Evolutionary conservation across 1,139 yeast species (phyloP), one percentile per base, ranked within the genome.

Genomic region (Taphrina deformans): DNA sequence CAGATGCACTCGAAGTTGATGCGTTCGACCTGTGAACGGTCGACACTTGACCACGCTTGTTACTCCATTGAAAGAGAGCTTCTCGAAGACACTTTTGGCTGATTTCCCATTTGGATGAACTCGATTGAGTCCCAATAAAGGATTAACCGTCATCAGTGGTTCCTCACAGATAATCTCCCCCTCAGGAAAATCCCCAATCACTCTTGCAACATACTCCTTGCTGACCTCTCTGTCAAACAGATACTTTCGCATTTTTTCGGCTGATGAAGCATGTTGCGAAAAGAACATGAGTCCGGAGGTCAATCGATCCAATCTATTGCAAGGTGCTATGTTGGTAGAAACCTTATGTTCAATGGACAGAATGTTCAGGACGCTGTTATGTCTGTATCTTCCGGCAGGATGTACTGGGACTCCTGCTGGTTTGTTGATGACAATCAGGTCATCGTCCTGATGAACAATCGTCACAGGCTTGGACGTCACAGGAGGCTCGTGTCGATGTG

Each of bases 321-420:
- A 91, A 0, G 99, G 69, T 62, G 61, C 55, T 71, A 72, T 51
- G 12, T 51, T 50, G 10, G 56, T 35, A 31, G 55, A 58, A 50
- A 65, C 56, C 26, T 31, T 35, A 44, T 65, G 74, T 68, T 90
- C 92, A 65, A 83, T 85, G 73, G 88, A 85, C 69, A 92, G 76
- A 21, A 90, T 85, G 74, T 87, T 89, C n/a, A 96, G 89, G 16
- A 92, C 84, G 0, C 97, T 85, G 74, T 93, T 93, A 76, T 84
- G 90, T 67, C 96, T 79, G 76, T 86, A 93, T 67, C 98, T 79
- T 0, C 99, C 99, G 0, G 98, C 88, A 0, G 99, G 99, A 74
- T 93, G 99, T 0, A 88, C 97, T 0, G 99, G 98, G 2, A 93
- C 83, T 0, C 99, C 97, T 2, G 96, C 83, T 0, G 99, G 99